phyloP scores from a whole-genome alignment of 225 moss, liverwort and hornwort species.

The Neckera pumila region DNA sequence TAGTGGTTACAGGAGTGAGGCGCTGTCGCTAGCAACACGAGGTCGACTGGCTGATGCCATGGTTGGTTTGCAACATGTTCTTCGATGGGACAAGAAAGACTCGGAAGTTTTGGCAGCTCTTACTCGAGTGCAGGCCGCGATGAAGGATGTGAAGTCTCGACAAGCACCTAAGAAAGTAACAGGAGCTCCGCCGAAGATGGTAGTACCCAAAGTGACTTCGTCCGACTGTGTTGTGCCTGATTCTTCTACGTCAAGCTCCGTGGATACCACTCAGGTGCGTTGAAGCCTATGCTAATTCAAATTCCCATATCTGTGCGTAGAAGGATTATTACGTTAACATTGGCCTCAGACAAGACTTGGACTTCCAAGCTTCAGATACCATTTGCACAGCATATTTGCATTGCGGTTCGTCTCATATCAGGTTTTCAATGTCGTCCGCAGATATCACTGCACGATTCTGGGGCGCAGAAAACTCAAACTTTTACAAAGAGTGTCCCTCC shows the following conservation, averaged over 20 bases:
- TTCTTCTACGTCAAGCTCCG: neutral
- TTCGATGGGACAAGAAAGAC: slow-evolving; percentile 2
- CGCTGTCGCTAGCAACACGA: neutral
- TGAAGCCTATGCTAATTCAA: neutral
- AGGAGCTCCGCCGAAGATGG: neutral
- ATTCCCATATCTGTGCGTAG: neutral
- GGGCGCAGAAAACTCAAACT: neutral
- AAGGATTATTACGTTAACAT: too few relatives aligned
- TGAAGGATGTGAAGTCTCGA: neutral
- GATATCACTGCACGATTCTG: neutral
- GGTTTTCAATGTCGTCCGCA: neutral
- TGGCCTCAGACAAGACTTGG: neutral
- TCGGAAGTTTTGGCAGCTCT: neutral
- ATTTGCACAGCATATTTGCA: neutral
- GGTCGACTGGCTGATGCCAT: slow-evolving; percentile 2
- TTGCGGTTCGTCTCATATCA: neutral
- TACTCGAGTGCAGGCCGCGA: neutral
- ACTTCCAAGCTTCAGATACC: neutral
- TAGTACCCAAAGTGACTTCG: neutral
- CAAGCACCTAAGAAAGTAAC: neutral
- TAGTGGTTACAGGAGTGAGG: neutral
- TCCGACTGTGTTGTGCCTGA: neutral
- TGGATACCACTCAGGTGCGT: neutral
- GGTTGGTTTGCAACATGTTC: neutral
- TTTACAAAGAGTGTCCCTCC: neutral